Conservation (phyloP, 352 stramenopile species). For the Phytophthora sojae region DNA sequence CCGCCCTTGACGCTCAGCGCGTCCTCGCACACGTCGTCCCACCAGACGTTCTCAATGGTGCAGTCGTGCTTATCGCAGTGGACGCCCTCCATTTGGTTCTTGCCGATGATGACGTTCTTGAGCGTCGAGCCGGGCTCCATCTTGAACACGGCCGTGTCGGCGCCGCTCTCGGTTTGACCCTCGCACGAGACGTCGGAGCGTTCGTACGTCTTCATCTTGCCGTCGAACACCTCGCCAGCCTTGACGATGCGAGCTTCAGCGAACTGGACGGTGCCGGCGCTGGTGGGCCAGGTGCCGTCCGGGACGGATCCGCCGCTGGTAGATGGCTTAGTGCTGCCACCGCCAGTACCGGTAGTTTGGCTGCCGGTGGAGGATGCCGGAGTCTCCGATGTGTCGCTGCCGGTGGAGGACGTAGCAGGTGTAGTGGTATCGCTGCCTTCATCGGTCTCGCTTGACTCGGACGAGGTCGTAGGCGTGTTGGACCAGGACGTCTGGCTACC, state of each 20-base stretch:
- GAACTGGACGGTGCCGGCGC: slow-evolving; percentile 25
- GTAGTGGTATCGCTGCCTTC: background rate
- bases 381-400: slow-evolving; percentile 9
- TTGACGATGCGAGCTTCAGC: slow-evolving; percentile 37
- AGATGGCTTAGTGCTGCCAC: slow-evolving; percentile 2
- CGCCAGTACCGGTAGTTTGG: slow-evolving; percentile 9
- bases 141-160: slow-evolving; percentile 40
- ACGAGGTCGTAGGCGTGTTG: background rate
- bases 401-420: slow-evolving; percentile 1
- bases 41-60: slow-evolving; percentile 20
- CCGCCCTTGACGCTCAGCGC: slow-evolving; percentile 48
- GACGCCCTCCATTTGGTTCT: too few species aligned
- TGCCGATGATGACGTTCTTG: slow-evolving; percentile 27
- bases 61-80: too few species aligned
- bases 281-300: slow-evolving; percentile 23
- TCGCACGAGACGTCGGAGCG: slow-evolving; percentile 49
- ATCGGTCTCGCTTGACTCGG: slow-evolving; percentile 4
- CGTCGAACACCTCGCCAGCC: slow-evolving; percentile 33
- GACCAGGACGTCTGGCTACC: slow-evolving; percentile 12
- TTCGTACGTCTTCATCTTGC: slow-evolving; percentile 62
- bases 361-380: slow-evolving; percentile 1
- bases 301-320: slow-evolving; percentile 12
- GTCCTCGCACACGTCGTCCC: slow-evolving; percentile 29
- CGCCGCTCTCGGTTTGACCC: slow-evolving; percentile 34
- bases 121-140: slow-evolving; percentile 25